Percentiles rank a stretch among this genome's conserved stretches.
These are phyloP conservation scores for Suillus sp. DNA, from an alignment of 768 basidiomycete species.

Conservation along the genomic window DNA sequence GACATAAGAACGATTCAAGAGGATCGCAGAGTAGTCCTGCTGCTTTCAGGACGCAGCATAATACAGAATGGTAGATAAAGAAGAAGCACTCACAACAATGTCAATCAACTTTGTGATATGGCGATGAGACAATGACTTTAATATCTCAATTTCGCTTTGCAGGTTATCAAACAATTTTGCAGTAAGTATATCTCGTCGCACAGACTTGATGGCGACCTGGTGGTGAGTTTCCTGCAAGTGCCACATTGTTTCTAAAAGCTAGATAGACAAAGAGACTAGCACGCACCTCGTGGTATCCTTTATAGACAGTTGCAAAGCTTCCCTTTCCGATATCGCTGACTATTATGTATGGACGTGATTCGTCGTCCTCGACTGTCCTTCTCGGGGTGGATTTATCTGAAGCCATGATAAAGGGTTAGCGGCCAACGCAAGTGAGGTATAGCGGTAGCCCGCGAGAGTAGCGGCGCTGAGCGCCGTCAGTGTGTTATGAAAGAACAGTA, in stretches of 20 bases:
- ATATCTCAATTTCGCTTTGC: slow-evolving; percentile 96
- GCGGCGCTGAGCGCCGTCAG: slow-evolving; percentile 8
- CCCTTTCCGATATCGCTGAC: slow-evolving; percentile 82
- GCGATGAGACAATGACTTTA: slow-evolving; percentile 89
- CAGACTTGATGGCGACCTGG: slow-evolving; percentile 92
- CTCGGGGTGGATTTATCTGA: slow-evolving; percentile 29
- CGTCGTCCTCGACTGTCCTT: slow-evolving; percentile 59
- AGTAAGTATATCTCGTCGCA: slow-evolving; percentile 83
- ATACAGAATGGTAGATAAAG: slow-evolving; percentile 2
- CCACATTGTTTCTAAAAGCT: background rate
- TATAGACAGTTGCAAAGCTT: slow-evolving; percentile 95
- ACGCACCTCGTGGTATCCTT: slow-evolving; percentile 86
- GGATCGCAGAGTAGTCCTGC: background rate
- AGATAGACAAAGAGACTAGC: background rate
- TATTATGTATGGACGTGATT: slow-evolving; percentile 76
- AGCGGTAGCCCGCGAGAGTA: slow-evolving; percentile 8
- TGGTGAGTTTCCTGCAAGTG: slow-evolving; percentile 66
- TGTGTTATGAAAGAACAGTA: background rate
- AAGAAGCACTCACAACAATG: slow-evolving; percentile 67
- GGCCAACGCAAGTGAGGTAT: background rate
- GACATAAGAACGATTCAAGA: background rate
- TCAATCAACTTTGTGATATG: slow-evolving; percentile 94
- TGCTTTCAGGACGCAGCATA: background rate
- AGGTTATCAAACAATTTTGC: slow-evolving; percentile 95
- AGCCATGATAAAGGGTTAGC: slow-evolving; percentile 21